Percentiles rank a stretch among this genome's conserved stretches.
Conservation (phyloP, 176 grass and related monocot genomes). For the Triticum monococcum region DNA sequence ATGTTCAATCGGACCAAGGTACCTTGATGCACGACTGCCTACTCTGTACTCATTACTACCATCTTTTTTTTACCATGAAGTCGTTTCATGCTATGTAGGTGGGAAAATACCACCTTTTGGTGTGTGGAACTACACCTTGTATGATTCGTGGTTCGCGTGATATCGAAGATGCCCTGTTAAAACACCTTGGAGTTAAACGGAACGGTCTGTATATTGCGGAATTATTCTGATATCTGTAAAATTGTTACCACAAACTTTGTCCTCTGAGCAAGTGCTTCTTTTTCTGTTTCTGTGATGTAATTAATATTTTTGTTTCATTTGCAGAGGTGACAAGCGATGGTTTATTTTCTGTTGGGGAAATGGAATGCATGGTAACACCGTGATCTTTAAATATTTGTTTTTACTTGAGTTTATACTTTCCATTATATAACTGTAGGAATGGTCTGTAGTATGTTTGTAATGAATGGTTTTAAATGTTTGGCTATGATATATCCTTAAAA, state of each 20-base stretch:
- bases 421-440: slow-evolving; percentile 1
- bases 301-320: slow-evolving; percentile 37
- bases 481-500: not conserved
- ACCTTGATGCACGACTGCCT: slow-evolving; percentile 21
- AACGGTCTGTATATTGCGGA: slow-evolving; percentile 58
- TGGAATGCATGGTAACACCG: slow-evolving; percentile 89
- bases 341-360: slow-evolving; percentile 95
- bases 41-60: not conserved
- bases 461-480: not conserved
- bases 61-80: not conserved
- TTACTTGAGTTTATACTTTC: not conserved
- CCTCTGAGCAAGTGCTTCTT: not conserved
- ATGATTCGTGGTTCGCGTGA: slow-evolving; percentile 96
- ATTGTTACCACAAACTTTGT: slow-evolving; percentile 17
- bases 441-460: not conserved
- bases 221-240: not conserved
- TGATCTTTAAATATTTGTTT: not conserved
- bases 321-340: slow-evolving; percentile 96
- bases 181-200: slow-evolving; percentile 94
- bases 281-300: not conserved
- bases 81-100: slow-evolving; percentile 46
- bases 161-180: slow-evolving; percentile 82
- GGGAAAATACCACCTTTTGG: slow-evolving; percentile 94
- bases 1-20: slow-evolving; percentile 98
- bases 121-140: slow-evolving; percentile 99